phyloP scores from a whole-genome alignment of 129 eudicot species.

The Pulicaria dysenterica region DNA sequence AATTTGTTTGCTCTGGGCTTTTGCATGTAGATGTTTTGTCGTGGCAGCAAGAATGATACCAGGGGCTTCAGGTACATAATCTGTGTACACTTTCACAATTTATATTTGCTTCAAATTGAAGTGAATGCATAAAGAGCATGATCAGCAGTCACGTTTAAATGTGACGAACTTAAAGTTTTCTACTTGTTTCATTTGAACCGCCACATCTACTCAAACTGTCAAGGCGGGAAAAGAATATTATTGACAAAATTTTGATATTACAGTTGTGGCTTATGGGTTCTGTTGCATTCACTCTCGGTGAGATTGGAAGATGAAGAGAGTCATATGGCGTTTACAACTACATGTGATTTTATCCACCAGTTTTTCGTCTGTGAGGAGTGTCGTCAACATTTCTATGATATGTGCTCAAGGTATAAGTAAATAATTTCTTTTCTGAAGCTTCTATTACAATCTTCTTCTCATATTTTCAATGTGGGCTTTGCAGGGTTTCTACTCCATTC shows the following conservation, averaged over 20 bases:
- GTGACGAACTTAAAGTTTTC: too few relatives aligned
- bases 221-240: not conserved
- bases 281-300: conserved; percentile 90
- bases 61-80: conserved; percentile 80
- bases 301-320: conserved; percentile 90
- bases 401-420: conserved; percentile 80
- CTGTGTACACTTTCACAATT: conserved; percentile 6
- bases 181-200: not conserved
- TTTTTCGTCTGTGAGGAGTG: conserved; percentile 95
- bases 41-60: conserved; percentile 91
- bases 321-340: conserved; percentile 74
- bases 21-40: conserved; percentile 80
- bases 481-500: conserved; percentile 75
- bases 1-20: not conserved
- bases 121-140: too few relatives aligned
- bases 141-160: too few relatives aligned
- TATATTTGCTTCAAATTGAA: not conserved
- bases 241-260: conserved; percentile 22
- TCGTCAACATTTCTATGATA: conserved; percentile 72
- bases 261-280: conserved; percentile 98
- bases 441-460: not conserved
- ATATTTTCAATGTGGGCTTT: not conserved
- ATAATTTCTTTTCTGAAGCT: not conserved
- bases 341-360: conserved; percentile 78
- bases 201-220: not conserved